phyloP scores from a whole-genome alignment of 306 rosid genomes.

The Begonia fuchsioides region DNA sequence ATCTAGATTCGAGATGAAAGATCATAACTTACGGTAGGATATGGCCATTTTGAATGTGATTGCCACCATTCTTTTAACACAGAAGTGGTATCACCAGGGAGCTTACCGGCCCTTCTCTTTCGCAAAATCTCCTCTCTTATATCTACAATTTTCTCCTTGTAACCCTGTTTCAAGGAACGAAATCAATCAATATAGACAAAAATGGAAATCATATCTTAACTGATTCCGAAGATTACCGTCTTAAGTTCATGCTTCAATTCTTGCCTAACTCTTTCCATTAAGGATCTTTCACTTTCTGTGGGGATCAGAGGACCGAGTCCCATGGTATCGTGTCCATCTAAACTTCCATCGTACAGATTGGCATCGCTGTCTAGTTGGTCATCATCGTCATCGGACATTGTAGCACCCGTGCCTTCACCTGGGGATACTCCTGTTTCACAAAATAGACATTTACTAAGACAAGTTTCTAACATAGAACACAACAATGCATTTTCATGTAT shows the following conservation, averaged over 20 bases:
- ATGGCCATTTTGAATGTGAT: slow-evolving; percentile 95
- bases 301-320: slow-evolving; percentile 98
- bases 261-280: slow-evolving; percentile 97
- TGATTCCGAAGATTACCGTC: slow-evolving; percentile 31
- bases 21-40: slow-evolving; percentile 68
- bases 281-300: slow-evolving; percentile 91
- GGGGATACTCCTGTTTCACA: slow-evolving; percentile 69
- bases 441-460: too few species aligned
- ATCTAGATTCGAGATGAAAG: too few species aligned
- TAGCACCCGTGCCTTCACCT: slow-evolving; percentile 97
- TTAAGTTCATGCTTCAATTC: slow-evolving; percentile 90
- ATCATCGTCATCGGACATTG: slow-evolving; percentile 96
- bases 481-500: too few species aligned
- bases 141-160: slow-evolving; percentile 95
- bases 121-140: slow-evolving; percentile 92
- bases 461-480: too few species aligned
- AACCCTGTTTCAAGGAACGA: slow-evolving; percentile 34
- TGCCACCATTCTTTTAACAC: slow-evolving; percentile 97
- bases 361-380: slow-evolving; percentile 85
- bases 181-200: too few species aligned
- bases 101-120: slow-evolving; percentile 98
- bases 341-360: slow-evolving; percentile 64
- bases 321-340: slow-evolving; percentile 74
- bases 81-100: slow-evolving; percentile 97
- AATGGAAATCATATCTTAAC: too few species aligned